Conservation (phyloP, 192 early-diverging fungal genomes). For the Rhizophagus clarus region DNA sequence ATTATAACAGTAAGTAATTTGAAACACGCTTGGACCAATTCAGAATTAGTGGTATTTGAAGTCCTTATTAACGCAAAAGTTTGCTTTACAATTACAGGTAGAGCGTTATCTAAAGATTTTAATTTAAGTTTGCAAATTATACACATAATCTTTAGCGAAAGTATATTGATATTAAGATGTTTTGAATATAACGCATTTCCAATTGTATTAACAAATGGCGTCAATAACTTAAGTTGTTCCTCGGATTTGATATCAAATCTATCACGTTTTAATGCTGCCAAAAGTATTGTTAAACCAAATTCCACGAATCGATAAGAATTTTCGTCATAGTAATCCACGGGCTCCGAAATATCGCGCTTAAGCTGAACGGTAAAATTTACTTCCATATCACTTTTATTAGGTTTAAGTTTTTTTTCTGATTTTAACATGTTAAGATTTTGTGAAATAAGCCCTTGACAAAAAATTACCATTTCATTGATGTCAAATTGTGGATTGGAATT, state of each 20-base stretch:
- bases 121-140: constrained; percentile 73
- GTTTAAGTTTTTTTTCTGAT: constrained; percentile 56
- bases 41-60: constrained; percentile 61
- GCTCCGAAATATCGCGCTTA: constrained; percentile 59
- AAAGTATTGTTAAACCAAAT: constrained; percentile 89
- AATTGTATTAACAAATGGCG: constrained; percentile 80
- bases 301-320: constrained; percentile 92
- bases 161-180: constrained; percentile 66
- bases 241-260: constrained; percentile 57
- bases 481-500: constrained; percentile 73
- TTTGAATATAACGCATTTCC: constrained; percentile 86
- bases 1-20: constrained; percentile 81
- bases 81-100: constrained; percentile 76
- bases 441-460: constrained; percentile 83
- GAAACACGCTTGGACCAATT: constrained; percentile 79
- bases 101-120: constrained; percentile 63
- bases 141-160: constrained; percentile 73
- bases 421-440: constrained; percentile 82
- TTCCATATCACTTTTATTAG: constrained; percentile 57
- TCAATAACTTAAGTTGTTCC: constrained; percentile 70
- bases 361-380: constrained; percentile 75
- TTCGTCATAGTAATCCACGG: constrained; percentile 76
- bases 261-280: constrained; percentile 64
- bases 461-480: constrained; percentile 69
- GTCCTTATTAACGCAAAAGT: constrained; percentile 75